phyloP scores from a whole-genome alignment of 1,284 basidiomycete species.

The Porogramme epimiltina region DNA sequence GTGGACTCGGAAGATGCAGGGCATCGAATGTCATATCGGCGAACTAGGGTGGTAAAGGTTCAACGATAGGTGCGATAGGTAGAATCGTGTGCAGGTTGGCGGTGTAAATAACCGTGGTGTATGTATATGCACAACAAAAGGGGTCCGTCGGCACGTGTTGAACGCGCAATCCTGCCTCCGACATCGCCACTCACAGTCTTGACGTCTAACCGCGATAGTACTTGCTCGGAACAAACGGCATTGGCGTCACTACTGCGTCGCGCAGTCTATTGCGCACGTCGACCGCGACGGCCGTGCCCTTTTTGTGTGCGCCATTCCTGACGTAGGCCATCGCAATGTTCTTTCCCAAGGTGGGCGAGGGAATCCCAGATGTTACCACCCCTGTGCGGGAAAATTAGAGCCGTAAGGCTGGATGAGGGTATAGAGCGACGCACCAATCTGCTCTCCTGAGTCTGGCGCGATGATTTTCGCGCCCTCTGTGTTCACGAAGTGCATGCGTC shows the following conservation, averaged over 20 bases:
- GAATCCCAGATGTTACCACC: constrained; percentile 90
- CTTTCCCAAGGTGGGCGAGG: constrained; percentile 86
- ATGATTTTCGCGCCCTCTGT: constrained; percentile 84
- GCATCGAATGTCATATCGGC: too few relatives aligned
- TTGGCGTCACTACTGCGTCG: constrained; percentile 67
- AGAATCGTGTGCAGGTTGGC: too few relatives aligned
- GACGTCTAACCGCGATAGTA: constrained; percentile 63
- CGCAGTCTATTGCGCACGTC: constrained; percentile 79
- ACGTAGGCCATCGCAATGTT: constrained; percentile 99
- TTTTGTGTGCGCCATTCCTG: constrained; percentile 81
- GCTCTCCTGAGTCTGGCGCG: constrained; percentile 51
- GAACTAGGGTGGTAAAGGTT: too few relatives aligned
- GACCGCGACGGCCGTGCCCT: constrained; percentile 81
- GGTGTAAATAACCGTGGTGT: too few relatives aligned
- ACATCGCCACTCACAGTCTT: background rate
- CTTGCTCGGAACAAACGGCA: constrained; percentile 80
- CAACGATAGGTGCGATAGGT: too few relatives aligned
- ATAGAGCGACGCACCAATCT: constrained; percentile 51
- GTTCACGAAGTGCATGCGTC: too few relatives aligned
- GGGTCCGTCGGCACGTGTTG: too few relatives aligned
- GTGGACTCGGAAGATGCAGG: too few relatives aligned
- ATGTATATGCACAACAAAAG: too few relatives aligned
- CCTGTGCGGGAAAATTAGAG: constrained; percentile 47
- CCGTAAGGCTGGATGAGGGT: too few relatives aligned
- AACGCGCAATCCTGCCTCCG: too few relatives aligned